These are phyloP conservation scores for Aspergillus uvarum DNA, from an alignment of 2,329 filamentous ascomycete genomes.

Conservation along the genomic window DNA sequence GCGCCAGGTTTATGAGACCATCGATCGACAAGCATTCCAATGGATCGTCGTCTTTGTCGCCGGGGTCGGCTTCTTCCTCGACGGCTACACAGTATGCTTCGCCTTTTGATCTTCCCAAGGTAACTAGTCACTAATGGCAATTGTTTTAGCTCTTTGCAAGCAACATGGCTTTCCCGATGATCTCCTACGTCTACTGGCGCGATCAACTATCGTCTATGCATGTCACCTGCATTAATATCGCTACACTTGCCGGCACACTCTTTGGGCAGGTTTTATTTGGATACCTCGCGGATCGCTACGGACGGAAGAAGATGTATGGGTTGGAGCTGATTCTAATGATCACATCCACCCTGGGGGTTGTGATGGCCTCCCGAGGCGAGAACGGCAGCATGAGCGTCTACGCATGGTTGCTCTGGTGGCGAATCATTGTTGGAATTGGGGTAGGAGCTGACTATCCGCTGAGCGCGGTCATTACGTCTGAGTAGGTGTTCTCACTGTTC, in stretches of 20 bases:
- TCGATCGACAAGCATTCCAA: constrained; percentile 45
- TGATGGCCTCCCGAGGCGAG: constrained; percentile 47
- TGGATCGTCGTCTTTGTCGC: constrained; percentile 49
- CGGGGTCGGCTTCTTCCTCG: constrained; percentile 52
- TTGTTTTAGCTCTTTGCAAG: constrained; percentile 46
- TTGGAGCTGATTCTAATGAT: constrained; percentile 51
- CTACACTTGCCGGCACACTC: constrained; percentile 48
- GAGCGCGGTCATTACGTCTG: constrained; percentile 65
- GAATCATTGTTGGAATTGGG: constrained; percentile 52
- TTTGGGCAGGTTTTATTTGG: constrained; percentile 51
- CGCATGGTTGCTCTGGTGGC: constrained; percentile 50
- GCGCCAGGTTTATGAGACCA: constrained; percentile 47
- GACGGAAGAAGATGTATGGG: constrained; percentile 53
- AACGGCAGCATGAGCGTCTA: constrained; percentile 46
- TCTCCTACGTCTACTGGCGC: constrained; percentile 50
- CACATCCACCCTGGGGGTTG: constrained; percentile 47
- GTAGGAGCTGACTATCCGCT: constrained; percentile 70
- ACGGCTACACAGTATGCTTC: constrained; percentile 42
- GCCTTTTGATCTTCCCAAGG: neutral
- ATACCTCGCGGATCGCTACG: constrained; percentile 48
- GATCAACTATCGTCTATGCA: constrained; percentile 36
- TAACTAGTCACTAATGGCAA: neutral
- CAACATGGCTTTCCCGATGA: constrained; percentile 52
- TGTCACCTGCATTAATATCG: constrained; percentile 46
- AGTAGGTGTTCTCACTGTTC: constrained; percentile 48